phyloP scores from a whole-genome alignment of 352 stramenopile species.

The Pythium sukuiense region DNA sequence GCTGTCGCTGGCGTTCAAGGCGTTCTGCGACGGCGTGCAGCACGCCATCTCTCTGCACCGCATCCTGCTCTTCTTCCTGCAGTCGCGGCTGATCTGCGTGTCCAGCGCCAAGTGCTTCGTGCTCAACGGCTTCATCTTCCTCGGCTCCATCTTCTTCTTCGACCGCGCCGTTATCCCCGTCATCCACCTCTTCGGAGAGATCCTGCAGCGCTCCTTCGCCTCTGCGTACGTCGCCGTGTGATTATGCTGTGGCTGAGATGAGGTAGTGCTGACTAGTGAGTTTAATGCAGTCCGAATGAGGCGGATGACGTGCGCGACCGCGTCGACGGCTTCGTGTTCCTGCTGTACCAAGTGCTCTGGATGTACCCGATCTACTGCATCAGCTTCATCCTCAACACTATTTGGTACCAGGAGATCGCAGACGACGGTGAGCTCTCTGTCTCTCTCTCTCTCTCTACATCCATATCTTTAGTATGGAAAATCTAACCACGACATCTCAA shows the following conservation, averaged over 20 bases:
- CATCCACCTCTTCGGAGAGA: constrained; percentile 85
- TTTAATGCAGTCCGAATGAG: constrained; percentile 37
- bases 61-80: constrained; percentile 86
- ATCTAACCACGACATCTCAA: neutral
- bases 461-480: neutral
- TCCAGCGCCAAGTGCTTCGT: constrained; percentile 88
- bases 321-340: constrained; percentile 82
- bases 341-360: constrained; percentile 88
- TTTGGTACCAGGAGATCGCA: constrained; percentile 91
- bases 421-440: constrained; percentile 62
- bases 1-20: constrained; percentile 66
- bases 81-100: constrained; percentile 83
- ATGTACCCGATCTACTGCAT: constrained; percentile 93
- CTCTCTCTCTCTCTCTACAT: no score
- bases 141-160: constrained; percentile 91
- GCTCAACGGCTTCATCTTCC: constrained; percentile 88
- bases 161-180: constrained; percentile 80
- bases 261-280: neutral
- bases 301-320: constrained; percentile 74
- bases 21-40: constrained; percentile 85
- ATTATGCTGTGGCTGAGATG: neutral
- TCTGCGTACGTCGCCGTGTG: constrained; percentile 37
- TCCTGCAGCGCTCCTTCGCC: constrained; percentile 70
- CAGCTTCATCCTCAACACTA: constrained; percentile 91
- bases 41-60: constrained; percentile 84